phyloP scores from a whole-genome alignment of 1,284 basidiomycete species.

The Tremellales sp. region DNA sequence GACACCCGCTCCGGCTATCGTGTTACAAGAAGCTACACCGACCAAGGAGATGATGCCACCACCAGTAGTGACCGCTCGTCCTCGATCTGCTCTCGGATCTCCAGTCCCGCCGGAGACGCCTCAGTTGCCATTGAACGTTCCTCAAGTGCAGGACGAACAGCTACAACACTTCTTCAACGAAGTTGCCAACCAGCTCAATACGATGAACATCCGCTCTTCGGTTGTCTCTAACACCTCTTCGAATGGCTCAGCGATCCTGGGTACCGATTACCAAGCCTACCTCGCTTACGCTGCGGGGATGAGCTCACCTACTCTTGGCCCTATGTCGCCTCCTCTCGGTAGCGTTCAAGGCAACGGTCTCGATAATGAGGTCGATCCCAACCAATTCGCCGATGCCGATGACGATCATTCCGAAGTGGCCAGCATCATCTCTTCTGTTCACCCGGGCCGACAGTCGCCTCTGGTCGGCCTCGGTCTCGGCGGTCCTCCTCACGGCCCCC shows the following conservation, averaged over 20 bases:
- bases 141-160: constrained; percentile 51
- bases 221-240: constrained; percentile 47
- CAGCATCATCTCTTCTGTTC: constrained; percentile 21
- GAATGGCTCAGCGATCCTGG: constrained; percentile 32
- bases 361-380: constrained; percentile 27
- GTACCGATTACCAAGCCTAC: constrained; percentile 38
- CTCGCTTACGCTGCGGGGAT: constrained; percentile 32
- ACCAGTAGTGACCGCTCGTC: constrained; percentile 22
- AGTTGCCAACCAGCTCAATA: constrained; percentile 56
- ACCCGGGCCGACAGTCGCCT: constrained; percentile 21
- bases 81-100: constrained; percentile 20
- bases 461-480: constrained; percentile 37
- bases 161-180: constrained; percentile 58
- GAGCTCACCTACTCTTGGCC: constrained; percentile 8
- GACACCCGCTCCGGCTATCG: constrained; percentile 42
- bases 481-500: constrained; percentile 15
- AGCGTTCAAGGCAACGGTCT: constrained; percentile 1
- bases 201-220: constrained; percentile 51
- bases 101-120: constrained; percentile 15
- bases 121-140: constrained; percentile 40
- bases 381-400: constrained; percentile 56
- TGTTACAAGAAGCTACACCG: constrained; percentile 50
- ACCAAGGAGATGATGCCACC: constrained; percentile 35
- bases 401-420: constrained; percentile 50
- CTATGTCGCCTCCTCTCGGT: constrained; percentile 3